Evolutionary conservation across 345 rosid genomes (phyloP), one percentile per base, ranked within the genome.

Genomic region (Pugionium cornutum): DNA sequence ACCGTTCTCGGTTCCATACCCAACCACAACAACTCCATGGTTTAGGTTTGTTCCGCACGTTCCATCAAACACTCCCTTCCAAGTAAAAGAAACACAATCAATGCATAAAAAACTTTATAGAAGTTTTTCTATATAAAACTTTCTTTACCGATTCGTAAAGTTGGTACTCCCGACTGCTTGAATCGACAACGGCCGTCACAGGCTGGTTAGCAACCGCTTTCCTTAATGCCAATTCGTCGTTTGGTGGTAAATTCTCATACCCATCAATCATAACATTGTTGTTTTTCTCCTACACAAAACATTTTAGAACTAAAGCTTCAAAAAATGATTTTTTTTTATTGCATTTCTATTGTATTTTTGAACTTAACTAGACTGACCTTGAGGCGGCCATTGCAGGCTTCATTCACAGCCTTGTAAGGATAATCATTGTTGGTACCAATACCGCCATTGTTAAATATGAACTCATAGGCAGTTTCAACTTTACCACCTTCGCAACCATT

Each of bases 201-300:
- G 91, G 98, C 54, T 89, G 96, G 29, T 87, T 79, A 50, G 70
- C 84, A 26, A 76, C 67, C 0, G 95, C 96, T 68, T 90, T 89
- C 45, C 66, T 56, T 26, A 92, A 83, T 52, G 86, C 87, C 60
- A 78, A 67, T 7, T 86, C 96, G 6, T 86, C 60, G 2, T 83
- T 61, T 67, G 81, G 59, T 3, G 61, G 85, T 27, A 92, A 87
- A 75, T 82, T 95, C 41, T 64, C 55, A 26, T 86, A 89, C n/a
- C 90, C 84, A 78, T 91, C 83, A 35, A 91, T 85, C 45, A 79
- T 55, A 5, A 84, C 92, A 43, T 33, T 78, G 34, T 80, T 80
- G 40, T 26, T 77, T 44, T 76, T 86, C 78, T 78, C 87, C 74
- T 68, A 56, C 9, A 83, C 68, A 18, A 18, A 18, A 46, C 65